Conservation (phyloP, 2,329 filamentous ascomycete genomes). For the Hymenoscyphus occultus region DNA sequence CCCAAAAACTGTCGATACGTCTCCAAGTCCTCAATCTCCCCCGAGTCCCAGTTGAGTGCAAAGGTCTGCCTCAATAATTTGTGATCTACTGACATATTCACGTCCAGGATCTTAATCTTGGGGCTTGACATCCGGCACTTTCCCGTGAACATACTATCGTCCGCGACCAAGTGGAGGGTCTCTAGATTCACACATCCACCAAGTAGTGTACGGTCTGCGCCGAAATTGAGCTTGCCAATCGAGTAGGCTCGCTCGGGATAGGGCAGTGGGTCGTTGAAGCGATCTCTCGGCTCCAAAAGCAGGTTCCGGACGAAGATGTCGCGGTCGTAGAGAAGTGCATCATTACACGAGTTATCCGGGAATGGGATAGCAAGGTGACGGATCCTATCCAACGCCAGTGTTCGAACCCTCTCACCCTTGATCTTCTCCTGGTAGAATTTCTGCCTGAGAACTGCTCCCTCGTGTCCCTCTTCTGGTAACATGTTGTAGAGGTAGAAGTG, state of each 20-base stretch:
- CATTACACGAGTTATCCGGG: not conserved
- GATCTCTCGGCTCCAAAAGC: not conserved
- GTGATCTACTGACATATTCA: not conserved
- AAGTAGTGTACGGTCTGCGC: not conserved
- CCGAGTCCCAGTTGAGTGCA: not conserved
- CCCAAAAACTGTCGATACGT: not conserved
- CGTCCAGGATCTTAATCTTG: not conserved
- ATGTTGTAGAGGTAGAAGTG: not conserved
- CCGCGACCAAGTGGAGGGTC: not conserved
- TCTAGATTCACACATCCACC: not conserved
- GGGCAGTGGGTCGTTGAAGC: too few species aligned
- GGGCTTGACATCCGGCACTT: not conserved
- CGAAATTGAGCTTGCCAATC: not conserved
- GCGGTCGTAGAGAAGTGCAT: not conserved
- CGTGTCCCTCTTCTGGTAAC: not conserved
- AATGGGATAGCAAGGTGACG: not conserved
- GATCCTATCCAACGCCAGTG: not conserved
- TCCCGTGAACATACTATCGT: not conserved
- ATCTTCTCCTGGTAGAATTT: not conserved
- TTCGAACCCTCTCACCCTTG: not conserved
- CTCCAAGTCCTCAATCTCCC: not conserved
- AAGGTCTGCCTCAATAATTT: not conserved
- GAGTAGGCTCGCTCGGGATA: not conserved
- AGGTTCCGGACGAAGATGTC: not conserved
- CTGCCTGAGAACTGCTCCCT: not conserved